phyloP scores from a whole-genome alignment of 495 filamentous ascomycete genomes.

The Penicillium roqueforti region DNA sequence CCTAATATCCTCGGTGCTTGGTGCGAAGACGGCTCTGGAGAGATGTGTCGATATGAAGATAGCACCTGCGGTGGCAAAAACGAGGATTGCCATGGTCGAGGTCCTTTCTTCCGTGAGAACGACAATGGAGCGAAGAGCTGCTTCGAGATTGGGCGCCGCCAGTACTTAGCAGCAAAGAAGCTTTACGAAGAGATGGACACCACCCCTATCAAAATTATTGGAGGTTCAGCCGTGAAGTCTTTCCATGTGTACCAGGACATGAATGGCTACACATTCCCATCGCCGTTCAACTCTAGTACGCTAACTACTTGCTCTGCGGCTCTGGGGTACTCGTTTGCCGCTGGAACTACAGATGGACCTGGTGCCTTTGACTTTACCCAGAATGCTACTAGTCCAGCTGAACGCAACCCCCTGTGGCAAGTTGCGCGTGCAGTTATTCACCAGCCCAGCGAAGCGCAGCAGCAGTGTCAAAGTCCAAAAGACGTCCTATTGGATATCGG shows the following conservation, averaged over 20 bases:
- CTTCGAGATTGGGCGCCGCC: slow-evolving; percentile 66
- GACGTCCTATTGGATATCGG: slow-evolving; percentile 89
- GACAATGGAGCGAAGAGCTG: slow-evolving; percentile 70
- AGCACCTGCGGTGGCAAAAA: slow-evolving; percentile 76
- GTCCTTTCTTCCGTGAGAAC: slow-evolving; percentile 69
- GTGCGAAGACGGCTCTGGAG: slow-evolving; percentile 70
- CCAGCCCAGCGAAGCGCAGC: slow-evolving; percentile 65
- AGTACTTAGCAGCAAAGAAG: slow-evolving; percentile 59
- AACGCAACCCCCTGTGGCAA: slow-evolving; percentile 73
- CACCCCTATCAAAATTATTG: slow-evolving; percentile 44
- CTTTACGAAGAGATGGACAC: slow-evolving; percentile 54
- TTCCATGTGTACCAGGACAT: slow-evolving; percentile 76
- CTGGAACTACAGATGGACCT: slow-evolving; percentile 89
- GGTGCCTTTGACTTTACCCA: slow-evolving; percentile 95
- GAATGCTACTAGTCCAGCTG: slow-evolving; percentile 68
- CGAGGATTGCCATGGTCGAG: slow-evolving; percentile 78
- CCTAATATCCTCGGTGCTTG: slow-evolving; percentile 86
- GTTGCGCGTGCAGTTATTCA: slow-evolving; percentile 71
- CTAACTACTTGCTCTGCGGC: slow-evolving; percentile 84
- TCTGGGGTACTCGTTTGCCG: slow-evolving; percentile 89
- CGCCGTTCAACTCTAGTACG: slow-evolving; percentile 67
- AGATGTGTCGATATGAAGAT: slow-evolving; percentile 64
- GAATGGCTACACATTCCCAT: slow-evolving; percentile 65
- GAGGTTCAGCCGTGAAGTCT: slow-evolving; percentile 57
- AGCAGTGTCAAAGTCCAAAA: slow-evolving; percentile 76